Evolutionary conservation across 805 yeast species (phyloP).

Genomic region (Yamadazyma paraphyllophila): DNA sequence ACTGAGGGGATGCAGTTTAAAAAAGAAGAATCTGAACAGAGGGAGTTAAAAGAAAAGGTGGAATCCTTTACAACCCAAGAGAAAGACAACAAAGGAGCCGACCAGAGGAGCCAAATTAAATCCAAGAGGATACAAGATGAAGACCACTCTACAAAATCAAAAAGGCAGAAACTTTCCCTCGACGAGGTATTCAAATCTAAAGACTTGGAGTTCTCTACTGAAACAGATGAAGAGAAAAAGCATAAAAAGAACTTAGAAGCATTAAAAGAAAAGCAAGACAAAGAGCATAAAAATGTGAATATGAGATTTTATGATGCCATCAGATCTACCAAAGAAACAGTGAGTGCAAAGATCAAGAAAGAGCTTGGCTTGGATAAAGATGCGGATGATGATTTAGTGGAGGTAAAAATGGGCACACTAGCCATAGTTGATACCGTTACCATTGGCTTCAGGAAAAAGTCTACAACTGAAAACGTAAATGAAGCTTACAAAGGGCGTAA

Average conservation of each 20-base stretch:
- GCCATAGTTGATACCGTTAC: slow-evolving; percentile 32
- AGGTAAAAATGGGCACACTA: slow-evolving; percentile 19
- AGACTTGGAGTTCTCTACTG: slow-evolving; percentile 8
- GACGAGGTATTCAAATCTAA: background rate
- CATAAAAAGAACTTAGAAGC: background rate
- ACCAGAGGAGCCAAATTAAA: too few species aligned
- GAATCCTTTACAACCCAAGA: too few species aligned
- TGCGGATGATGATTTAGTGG: slow-evolving; percentile 11
- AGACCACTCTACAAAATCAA: background rate
- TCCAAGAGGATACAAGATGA: too few species aligned
- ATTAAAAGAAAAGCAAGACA: background rate
- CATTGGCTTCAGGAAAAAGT: slow-evolving; percentile 15
- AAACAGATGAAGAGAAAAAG: slow-evolving; percentile 1
- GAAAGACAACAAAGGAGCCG: too few species aligned
- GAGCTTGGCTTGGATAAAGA: slow-evolving; percentile 24
- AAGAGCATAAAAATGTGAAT: background rate
- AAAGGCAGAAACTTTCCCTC: background rate
- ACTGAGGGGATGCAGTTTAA: too few species aligned
- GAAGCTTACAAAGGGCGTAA: slow-evolving; percentile 16
- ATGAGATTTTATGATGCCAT: slow-evolving; percentile 24
- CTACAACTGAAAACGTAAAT: background rate
- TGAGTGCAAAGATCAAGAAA: slow-evolving; percentile 19
- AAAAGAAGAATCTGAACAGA: too few species aligned
- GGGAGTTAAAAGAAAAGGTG: too few species aligned
- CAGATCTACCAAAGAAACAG: slow-evolving; percentile 22